These are phyloP conservation scores for Diospyros lotus DNA, from an alignment of 148 eudicot genomes.

Conservation along the genomic window DNA sequence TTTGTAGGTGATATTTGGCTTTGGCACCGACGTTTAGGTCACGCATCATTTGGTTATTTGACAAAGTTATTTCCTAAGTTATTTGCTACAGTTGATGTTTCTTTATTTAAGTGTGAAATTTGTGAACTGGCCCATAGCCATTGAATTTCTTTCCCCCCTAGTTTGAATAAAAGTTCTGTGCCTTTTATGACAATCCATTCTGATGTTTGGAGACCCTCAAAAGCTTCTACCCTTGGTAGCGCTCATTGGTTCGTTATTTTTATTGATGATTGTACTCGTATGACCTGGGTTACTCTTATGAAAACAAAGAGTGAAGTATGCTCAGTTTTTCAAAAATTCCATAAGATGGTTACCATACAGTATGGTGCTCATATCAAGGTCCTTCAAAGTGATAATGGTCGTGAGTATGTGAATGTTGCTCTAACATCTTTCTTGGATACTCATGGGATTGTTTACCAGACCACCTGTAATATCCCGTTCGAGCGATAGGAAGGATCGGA, in stretches of 20 bases:
- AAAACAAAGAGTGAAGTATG: background rate
- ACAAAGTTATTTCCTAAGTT: background rate
- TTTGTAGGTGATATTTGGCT: background rate
- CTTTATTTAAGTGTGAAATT: constrained; percentile 1
- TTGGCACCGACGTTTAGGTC: constrained; percentile 10
- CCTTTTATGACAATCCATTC: constrained; percentile 6
- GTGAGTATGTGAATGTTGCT: too few species aligned
- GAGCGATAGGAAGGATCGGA: too few species aligned
- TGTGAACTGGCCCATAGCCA: constrained; percentile 17
- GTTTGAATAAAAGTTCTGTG: constrained; percentile 9
- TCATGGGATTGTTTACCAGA: too few species aligned
- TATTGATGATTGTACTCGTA: constrained; percentile 20
- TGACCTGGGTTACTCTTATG: constrained; percentile 12
- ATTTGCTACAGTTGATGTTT: background rate
- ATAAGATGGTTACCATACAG: background rate
- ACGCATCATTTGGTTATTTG: constrained; percentile 17
- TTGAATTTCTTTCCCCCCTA: constrained; percentile 5
- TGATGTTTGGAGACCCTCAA: constrained; percentile 18
- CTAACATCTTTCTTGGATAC: too few species aligned
- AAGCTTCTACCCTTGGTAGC: background rate
- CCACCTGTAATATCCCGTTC: too few species aligned
- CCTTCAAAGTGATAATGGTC: too few species aligned
- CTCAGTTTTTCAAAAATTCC: background rate
- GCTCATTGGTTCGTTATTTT: constrained; percentile 13
- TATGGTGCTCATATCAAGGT: too few species aligned